phyloP scores from a whole-genome alignment of 805 yeast species.

The Alloascoidea hylecoeti region DNA sequence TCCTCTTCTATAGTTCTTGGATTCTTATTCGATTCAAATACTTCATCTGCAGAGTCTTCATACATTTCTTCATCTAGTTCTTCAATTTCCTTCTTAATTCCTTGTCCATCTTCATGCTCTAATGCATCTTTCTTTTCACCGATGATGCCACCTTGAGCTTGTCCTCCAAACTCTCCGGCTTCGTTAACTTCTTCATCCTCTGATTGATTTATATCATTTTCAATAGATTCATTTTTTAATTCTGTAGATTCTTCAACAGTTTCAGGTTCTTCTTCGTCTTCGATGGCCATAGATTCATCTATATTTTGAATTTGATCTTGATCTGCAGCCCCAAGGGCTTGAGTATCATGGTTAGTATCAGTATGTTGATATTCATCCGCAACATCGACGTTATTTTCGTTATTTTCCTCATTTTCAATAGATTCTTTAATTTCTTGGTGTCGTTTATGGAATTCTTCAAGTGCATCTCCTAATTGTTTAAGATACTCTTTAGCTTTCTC shows the following conservation, averaged over 20 bases:
- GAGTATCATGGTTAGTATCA: slow-evolving; percentile 58
- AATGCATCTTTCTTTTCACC: slow-evolving; percentile 29
- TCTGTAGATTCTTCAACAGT: slow-evolving; percentile 18
- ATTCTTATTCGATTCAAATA: slow-evolving; percentile 15
- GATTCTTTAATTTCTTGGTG: slow-evolving; percentile 69
- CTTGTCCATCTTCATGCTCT: slow-evolving; percentile 15
- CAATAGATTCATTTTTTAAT: slow-evolving; percentile 16
- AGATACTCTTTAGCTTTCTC: slow-evolving; percentile 63
- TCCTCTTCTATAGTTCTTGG: slow-evolving; percentile 50
- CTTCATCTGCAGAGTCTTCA: slow-evolving; percentile 12
- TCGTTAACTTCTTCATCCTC: slow-evolving; percentile 13
- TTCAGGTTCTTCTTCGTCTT: slow-evolving; percentile 40
- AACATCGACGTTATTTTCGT: slow-evolving; percentile 31
- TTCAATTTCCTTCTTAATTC: slow-evolving; percentile 9
- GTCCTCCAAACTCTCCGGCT: slow-evolving; percentile 33
- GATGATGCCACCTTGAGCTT: slow-evolving; percentile 33
- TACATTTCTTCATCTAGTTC: slow-evolving; percentile 12
- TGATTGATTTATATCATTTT: slow-evolving; percentile 16
- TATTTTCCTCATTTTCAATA: slow-evolving; percentile 31
- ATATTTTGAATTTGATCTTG: slow-evolving; percentile 65
- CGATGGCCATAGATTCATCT: slow-evolving; percentile 72
- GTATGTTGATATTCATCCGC: slow-evolving; percentile 17
- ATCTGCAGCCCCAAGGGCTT: slow-evolving; percentile 85
- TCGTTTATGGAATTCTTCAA: slow-evolving; percentile 85
- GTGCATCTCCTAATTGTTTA: slow-evolving; percentile 80